phyloP scores from a whole-genome alignment of 2,329 filamentous ascomycete genomes.

The Fusarium hostae region DNA sequence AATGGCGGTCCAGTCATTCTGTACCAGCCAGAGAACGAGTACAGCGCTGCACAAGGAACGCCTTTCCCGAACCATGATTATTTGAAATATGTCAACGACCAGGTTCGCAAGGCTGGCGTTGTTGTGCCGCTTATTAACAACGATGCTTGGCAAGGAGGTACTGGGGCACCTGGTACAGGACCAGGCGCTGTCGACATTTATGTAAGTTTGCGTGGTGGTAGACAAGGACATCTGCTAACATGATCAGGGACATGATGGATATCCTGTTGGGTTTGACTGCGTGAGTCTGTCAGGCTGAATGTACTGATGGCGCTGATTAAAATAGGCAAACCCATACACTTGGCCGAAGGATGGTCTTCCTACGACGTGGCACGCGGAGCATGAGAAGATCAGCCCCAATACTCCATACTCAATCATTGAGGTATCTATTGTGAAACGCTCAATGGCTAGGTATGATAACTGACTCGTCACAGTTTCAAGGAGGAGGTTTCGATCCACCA shows the following conservation, averaged over 20 bases:
- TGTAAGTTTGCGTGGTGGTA: constrained; percentile 26
- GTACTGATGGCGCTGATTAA: not conserved
- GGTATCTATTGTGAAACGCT: too few species aligned
- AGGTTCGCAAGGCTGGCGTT: constrained; percentile 74
- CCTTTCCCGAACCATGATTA: constrained; percentile 74
- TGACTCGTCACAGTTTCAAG: constrained; percentile 66
- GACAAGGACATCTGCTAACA: fast-evolving
- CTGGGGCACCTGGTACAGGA: constrained; percentile 72
- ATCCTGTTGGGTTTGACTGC: constrained; percentile 70
- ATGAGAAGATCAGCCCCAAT: constrained; percentile 69
- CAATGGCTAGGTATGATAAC: too few species aligned
- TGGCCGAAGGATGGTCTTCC: constrained; percentile 47
- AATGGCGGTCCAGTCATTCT: constrained; percentile 84
- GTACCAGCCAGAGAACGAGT: constrained; percentile 86
- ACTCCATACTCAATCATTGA: constrained; percentile 71
- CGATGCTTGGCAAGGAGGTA: constrained; percentile 69
- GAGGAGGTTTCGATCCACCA: constrained; percentile 78
- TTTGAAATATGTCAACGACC: constrained; percentile 76
- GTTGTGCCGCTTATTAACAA: constrained; percentile 81
- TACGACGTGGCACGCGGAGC: constrained; percentile 63
- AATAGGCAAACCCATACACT: constrained; percentile 59
- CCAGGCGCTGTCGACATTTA: constrained; percentile 69
- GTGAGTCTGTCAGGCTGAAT: constrained; percentile 16
- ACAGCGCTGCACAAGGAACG: constrained; percentile 63
- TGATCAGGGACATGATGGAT: constrained; percentile 67